These are phyloP conservation scores for Geotrichum australiense DNA, from an alignment of 1,139 yeast species.

Conservation along the genomic window DNA sequence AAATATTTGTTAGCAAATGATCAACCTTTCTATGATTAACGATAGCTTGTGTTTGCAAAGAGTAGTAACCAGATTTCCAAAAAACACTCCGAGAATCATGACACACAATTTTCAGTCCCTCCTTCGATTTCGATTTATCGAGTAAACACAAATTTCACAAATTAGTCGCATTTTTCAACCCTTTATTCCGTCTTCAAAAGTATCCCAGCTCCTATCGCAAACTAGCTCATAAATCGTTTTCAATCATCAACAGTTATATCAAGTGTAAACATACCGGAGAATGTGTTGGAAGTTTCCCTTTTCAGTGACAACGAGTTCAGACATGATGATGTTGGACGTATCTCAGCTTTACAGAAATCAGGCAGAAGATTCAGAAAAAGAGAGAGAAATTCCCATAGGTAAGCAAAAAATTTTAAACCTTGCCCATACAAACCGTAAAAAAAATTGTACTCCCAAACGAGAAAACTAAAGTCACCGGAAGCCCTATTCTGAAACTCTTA, in stretches of 20 bases:
- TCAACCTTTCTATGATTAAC: too few relatives aligned
- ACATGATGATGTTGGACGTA: constrained; percentile 46
- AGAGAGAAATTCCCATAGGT: background rate
- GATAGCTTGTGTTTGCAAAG: too few relatives aligned
- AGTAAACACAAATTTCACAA: too few relatives aligned
- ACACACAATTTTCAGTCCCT: too few relatives aligned
- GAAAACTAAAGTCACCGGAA: constrained; percentile 8
- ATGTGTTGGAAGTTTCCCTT: constrained; percentile 99
- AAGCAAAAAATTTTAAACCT: constrained; percentile 2
- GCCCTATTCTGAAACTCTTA: constrained; percentile 4
- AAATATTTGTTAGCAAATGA: too few relatives aligned
- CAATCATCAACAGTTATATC: too few relatives aligned
- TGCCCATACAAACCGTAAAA: background rate
- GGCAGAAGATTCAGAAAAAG: constrained; percentile 3
- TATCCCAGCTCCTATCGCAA: background rate
- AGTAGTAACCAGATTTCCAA: too few relatives aligned
- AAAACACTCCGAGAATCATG: too few relatives aligned
- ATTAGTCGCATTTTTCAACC: background rate
- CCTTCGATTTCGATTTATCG: too few relatives aligned
- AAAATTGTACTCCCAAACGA: background rate
- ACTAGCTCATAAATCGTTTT: background rate
- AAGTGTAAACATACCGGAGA: constrained; percentile 80
- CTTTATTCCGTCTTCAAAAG: background rate
- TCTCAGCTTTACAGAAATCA: constrained; percentile 5
- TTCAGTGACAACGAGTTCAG: constrained; percentile 92